Conservation (phyloP, 1,284 basidiomycete species). For the Leccinum idahoense region DNA sequence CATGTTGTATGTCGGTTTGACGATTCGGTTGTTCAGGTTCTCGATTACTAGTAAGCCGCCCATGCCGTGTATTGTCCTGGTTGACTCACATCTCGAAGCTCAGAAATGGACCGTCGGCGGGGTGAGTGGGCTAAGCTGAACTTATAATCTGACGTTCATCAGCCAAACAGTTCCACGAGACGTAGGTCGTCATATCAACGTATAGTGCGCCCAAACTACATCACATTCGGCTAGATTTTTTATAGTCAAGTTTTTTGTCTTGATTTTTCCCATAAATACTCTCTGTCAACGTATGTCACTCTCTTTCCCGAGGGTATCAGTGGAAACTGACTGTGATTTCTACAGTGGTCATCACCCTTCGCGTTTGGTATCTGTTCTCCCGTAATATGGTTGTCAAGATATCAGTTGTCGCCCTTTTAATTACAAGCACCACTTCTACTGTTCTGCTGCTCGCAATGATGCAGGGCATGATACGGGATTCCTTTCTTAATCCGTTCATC, state of each 20-base stretch:
- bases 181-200: background rate
- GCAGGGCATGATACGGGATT: background rate
- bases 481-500: background rate
- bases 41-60: background rate
- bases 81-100: background rate
- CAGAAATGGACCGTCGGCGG: background rate
- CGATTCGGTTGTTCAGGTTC: background rate
- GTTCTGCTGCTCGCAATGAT: background rate
- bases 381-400: slow-evolving; percentile 3
- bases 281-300: slow-evolving; percentile 12
- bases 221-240: background rate
- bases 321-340: background rate
- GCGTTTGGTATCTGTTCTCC: slow-evolving; percentile 24
- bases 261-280: background rate
- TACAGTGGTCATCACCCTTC: slow-evolving; percentile 15
- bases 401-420: slow-evolving; percentile 6
- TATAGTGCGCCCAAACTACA: background rate
- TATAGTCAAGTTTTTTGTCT: background rate
- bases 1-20: background rate
- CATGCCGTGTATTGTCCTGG: background rate
- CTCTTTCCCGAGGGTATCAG: background rate
- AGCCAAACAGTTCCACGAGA: background rate
- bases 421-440: background rate
- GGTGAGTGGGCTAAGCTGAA: background rate
- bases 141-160: background rate